Base-by-base conservation (phyloP, 192 early-diverging fungal genomes). In the Geosiphon pyriformis region DNA sequence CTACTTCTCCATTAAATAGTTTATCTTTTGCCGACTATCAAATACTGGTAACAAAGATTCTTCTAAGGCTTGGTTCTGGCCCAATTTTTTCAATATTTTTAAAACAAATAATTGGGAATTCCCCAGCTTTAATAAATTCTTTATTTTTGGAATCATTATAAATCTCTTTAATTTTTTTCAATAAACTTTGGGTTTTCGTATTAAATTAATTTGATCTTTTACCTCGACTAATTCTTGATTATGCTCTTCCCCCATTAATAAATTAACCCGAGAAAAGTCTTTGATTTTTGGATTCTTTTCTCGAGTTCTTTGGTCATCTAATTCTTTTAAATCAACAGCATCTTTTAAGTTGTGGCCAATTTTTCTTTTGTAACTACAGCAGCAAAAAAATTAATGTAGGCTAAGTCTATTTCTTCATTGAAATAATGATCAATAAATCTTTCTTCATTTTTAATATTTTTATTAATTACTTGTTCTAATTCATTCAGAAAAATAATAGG, bases 391-490 rank as follows among this genome's bases (percentile, higher is more conserved):
- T 35, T 62, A 50, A 62, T 50, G 0, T 62, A 46, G 42, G 4
- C 8, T 49, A 62, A 50, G 2, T 62, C 60, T 46, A 62, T 62
- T 27, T 62, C 60, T 0, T 31, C 37, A 30, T 49, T 35, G 29
- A 27, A 62, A 49, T 62, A 62, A 4, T 42, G 8, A 22, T 62
- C 60, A 26, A n/a, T 25, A 10, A 62, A 62, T 50, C 49, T 62
- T 62, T 62, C 37, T n/a, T n/a, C n/a, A n/a, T n/a, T n/a, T n/a
- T n/a, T n/a, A n/a, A n/a, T n/a, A n/a, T n/a, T n/a, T n/a, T n/a
- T n/a, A n/a, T n/a, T n/a, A n/a, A n/a, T n/a, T n/a, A n/a, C n/a
- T n/a, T n/a, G n/a, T n/a, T n/a, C n/a, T n/a, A n/a, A n/a, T n/a
- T n/a, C n/a, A n/a, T n/a, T n/a, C n/a, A n/a, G n/a, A n/a, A n/a